These are phyloP conservation scores for Colletotrichum tabaci DNA, from an alignment of 2,329 filamentous ascomycete species.

Conservation along the genomic window DNA sequence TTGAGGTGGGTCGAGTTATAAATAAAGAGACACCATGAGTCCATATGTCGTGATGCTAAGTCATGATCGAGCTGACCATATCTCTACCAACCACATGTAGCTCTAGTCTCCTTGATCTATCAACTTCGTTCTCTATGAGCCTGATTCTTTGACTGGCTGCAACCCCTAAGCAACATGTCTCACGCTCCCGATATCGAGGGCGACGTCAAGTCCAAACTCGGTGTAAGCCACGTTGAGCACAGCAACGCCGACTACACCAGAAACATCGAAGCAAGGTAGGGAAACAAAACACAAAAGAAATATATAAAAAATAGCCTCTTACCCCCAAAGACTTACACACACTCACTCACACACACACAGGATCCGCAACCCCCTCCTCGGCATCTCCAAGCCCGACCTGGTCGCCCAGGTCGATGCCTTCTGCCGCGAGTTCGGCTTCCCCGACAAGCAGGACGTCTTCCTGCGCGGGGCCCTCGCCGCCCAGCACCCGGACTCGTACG, in stretches of 20 bases:
- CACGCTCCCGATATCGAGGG: slow-evolving; percentile 45
- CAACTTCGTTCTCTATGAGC: background rate
- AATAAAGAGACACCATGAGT: slow-evolving; percentile 14
- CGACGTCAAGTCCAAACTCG: slow-evolving; percentile 40
- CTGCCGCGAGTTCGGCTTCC: slow-evolving; percentile 48
- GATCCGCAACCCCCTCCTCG: slow-evolving; percentile 48
- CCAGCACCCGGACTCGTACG: slow-evolving; percentile 44
- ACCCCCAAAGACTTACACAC: background rate
- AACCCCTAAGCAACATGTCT: slow-evolving; percentile 18
- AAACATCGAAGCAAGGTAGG: slow-evolving; percentile 52
- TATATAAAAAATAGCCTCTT: too few species aligned
- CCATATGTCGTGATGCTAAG: background rate
- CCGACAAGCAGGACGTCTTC: slow-evolving; percentile 48
- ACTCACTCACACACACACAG: slow-evolving; percentile 28
- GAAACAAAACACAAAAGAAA: too few species aligned
- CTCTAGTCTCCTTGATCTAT: background rate
- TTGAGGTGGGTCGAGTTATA: slow-evolving; percentile 19
- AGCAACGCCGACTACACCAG: slow-evolving; percentile 47
- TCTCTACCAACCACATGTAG: too few species aligned
- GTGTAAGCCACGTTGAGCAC: slow-evolving; percentile 44
- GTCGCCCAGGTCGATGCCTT: slow-evolving; percentile 45
- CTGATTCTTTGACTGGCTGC: background rate
- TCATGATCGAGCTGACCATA: background rate
- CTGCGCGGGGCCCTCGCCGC: slow-evolving; percentile 49
- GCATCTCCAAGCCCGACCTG: slow-evolving; percentile 46